Evolutionary conservation across 352 stramenopile genomes (phyloP).

Genomic region (Pseudoperonospora humuli): DNA sequence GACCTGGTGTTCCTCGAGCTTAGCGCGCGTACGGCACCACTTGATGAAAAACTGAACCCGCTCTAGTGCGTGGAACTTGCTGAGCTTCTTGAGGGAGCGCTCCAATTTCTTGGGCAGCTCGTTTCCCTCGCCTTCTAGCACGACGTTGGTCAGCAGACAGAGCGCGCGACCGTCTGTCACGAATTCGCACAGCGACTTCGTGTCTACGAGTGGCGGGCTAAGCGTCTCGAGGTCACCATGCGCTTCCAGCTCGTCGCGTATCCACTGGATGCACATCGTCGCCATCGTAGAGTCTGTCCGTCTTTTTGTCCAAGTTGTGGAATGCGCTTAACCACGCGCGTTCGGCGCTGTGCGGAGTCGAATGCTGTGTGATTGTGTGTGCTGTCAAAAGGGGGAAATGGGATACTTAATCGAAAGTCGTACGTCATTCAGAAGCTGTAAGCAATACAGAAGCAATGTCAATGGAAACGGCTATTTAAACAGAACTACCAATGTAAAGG

Average conservation of each 20-base stretch:
- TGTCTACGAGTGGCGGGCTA: conserved; percentile 19
- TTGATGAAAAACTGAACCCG: conserved; percentile 84
- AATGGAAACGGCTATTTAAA: too few relatives aligned
- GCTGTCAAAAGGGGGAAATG: too few relatives aligned
- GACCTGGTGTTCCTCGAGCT: conserved; percentile 60
- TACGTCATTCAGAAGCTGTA: too few relatives aligned
- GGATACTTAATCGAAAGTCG: too few relatives aligned
- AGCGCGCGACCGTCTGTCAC: conserved; percentile 71
- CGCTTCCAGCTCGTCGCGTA: conserved; percentile 42
- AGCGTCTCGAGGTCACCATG: conserved; percentile 25
- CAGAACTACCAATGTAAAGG: too few relatives aligned
- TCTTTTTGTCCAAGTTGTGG: too few relatives aligned
- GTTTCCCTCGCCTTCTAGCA: conserved; percentile 16
- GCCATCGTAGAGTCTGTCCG: conserved; percentile 30
- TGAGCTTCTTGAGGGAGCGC: conserved; percentile 53
- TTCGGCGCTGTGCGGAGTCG: too few relatives aligned
- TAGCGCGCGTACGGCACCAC: conserved; percentile 50
- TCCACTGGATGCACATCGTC: conserved; percentile 42
- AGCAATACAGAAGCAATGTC: too few relatives aligned
- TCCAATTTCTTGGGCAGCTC: conserved; percentile 66
- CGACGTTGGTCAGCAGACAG: conserved; percentile 52
- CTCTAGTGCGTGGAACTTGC: conserved; percentile 77
- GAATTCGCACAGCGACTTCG: conserved; percentile 52
- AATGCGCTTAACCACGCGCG: too few relatives aligned
- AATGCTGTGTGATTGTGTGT: too few relatives aligned